These are phyloP conservation scores for Fusarium sp. DNA, from an alignment of 2,329 filamentous ascomycete genomes.

Conservation along the genomic window DNA sequence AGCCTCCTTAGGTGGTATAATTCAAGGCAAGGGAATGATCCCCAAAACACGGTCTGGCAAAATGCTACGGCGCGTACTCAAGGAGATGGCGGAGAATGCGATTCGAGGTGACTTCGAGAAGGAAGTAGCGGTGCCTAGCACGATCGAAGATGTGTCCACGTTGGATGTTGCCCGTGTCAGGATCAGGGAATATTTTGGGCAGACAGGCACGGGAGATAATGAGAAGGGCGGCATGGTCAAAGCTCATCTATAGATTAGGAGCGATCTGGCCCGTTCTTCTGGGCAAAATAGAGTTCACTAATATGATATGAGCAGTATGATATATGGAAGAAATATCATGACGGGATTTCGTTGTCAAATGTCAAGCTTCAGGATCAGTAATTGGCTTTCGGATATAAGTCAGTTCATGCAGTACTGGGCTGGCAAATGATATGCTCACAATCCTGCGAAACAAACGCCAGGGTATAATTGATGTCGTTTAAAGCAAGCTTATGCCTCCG, in stretches of 20 bases:
- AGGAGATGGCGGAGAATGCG: constrained; percentile 87
- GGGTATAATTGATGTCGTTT: background rate
- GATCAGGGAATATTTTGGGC: constrained; percentile 81
- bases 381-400: background rate
- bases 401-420: too few relatives aligned
- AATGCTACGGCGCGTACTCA: constrained; percentile 83
- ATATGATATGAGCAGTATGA: background rate
- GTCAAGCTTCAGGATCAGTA: background rate
- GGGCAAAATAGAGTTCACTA: background rate
- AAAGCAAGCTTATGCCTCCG: background rate
- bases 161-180: constrained; percentile 79
- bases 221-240: constrained; percentile 64
- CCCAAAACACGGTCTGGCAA: constrained; percentile 95
- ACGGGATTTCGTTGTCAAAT: background rate
- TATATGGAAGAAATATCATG: background rate
- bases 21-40: constrained; percentile 88
- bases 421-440: background rate
- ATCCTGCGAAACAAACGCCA: background rate
- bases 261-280: background rate
- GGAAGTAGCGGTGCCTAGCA: constrained; percentile 81
- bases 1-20: constrained; percentile 85
- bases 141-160: constrained; percentile 83
- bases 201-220: constrained; percentile 58
- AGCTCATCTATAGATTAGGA: constrained; percentile 63
- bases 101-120: constrained; percentile 79